Percentiles rank a stretch among this genome's conserved stretches.
These are phyloP conservation scores for Trametes punicea DNA, from an alignment of 768 basidiomycete species.

Conservation along the genomic window DNA sequence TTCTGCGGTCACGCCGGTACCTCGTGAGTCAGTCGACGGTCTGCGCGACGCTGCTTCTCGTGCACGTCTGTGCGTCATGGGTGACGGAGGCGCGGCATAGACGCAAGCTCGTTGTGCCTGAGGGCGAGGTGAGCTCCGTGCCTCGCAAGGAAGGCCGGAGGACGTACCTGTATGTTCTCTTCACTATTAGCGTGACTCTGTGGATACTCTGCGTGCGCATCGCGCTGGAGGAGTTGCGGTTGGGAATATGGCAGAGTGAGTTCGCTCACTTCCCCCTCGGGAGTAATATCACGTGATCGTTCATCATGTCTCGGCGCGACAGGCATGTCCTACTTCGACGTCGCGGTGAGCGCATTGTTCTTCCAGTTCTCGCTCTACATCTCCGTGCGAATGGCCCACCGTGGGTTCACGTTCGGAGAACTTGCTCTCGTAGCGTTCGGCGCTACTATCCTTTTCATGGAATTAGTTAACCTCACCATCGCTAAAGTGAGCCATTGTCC, in stretches of 20 bases:
- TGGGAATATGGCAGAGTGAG: constrained; percentile 73
- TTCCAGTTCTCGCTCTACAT: constrained; percentile 92
- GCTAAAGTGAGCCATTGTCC: constrained; percentile 56
- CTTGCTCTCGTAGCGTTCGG: constrained; percentile 86
- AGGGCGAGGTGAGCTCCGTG: constrained; percentile 72
- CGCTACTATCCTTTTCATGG: constrained; percentile 82
- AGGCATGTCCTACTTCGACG: constrained; percentile 81
- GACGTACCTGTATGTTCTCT: constrained; percentile 60
- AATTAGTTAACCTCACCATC: constrained; percentile 80
- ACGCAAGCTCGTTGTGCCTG: constrained; percentile 41
- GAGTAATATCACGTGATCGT: not conserved
- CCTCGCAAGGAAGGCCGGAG: constrained; percentile 69
- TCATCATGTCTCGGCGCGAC: not conserved
- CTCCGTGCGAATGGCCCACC: constrained; percentile 84
- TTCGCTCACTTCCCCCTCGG: constrained; percentile 11
- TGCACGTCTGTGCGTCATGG: constrained; percentile 77
- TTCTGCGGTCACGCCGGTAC: constrained; percentile 67
- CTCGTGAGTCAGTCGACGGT: constrained; percentile 78
- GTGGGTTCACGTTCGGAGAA: constrained; percentile 95
- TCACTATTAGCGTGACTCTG: constrained; percentile 53
- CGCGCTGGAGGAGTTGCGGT: constrained; percentile 37
- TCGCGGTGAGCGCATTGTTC: constrained; percentile 68
- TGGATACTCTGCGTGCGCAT: constrained; percentile 49
- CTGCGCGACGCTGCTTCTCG: constrained; percentile 73
- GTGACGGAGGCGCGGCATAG: constrained; percentile 61